Base-by-base conservation (phyloP, 2,329 filamentous ascomycete genomes). In the Chaetomium sp. region DNA sequence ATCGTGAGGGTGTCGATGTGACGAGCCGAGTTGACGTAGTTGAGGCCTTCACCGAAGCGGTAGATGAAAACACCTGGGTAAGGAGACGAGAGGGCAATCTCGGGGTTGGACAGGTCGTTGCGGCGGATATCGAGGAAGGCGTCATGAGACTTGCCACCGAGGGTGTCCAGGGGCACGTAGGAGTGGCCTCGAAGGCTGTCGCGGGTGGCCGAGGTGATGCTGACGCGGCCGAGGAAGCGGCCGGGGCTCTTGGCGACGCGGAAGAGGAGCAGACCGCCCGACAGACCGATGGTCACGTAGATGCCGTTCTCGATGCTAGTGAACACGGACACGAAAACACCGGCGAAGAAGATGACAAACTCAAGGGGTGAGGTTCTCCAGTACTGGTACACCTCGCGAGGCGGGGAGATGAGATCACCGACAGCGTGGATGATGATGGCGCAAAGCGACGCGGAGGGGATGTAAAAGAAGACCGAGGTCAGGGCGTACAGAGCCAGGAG, bases 341-440 rank as follows among this genome's bases (percentile, higher is more conserved):
- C 87, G 35, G 80, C 77, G 56, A 91, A 81, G 79, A 89, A 92
- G 64, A 91, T 87, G 44, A 87, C 57, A 0, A 87, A 81, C 66
- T 92, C 88, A 0, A 90, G 65, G 0, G 88, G 88, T 0, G 86
- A 87, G 0, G 89, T 80, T 43, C 81, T 78, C 88, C 88, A 91
- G 72, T 89, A 91, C 57, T 86, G 83, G 70, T 88, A 89, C 1
- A 91, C 77, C 0, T 82, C 85, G 62, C 86, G 85, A 1, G 88
- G 88, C 1, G 86, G 82, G 0, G 86, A 86, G 64, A 91, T 82
- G 47, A 91, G 72, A 65, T 91, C 88, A 62, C 83, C 84, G 0
- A 94, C 88, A 3, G 88, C 89, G 69, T 94, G 89, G 59, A 94
- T 91, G 64, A 94, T 92, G 62, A 94, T 81, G 32, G 82, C 89